A percentile compares a stretch with the other conserved stretches of the same genome.
Conservation (phyloP, 352 stramenopile genomes). For the Phytophthora ramorum region DNA sequence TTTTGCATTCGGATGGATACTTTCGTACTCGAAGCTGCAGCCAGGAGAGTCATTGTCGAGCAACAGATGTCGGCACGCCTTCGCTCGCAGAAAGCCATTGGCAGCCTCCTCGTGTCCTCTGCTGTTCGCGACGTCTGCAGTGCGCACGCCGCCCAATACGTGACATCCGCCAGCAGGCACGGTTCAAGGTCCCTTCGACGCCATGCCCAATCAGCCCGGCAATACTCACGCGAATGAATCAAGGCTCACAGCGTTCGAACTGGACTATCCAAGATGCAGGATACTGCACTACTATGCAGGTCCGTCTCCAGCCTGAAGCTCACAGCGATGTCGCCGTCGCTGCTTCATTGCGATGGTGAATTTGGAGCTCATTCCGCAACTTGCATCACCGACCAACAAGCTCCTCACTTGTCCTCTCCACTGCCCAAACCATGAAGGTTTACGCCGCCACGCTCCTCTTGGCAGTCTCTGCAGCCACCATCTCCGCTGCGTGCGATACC, state of each 20-base stretch:
- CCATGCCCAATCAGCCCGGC: slow-evolving; percentile 11
- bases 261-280: not conserved
- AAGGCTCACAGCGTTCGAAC: not conserved
- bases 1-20: not conserved
- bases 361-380: slow-evolving; percentile 7
- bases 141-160: not conserved
- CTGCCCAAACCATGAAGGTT: slow-evolving; percentile 14
- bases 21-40: not conserved
- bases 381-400: slow-evolving; percentile 1
- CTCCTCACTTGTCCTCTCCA: not conserved
- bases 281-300: not conserved
- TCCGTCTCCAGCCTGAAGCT: not conserved
- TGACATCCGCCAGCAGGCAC: slow-evolving; percentile 14
- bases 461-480: not conserved
- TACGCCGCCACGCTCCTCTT: slow-evolving; percentile 4
- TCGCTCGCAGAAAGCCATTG: not conserved
- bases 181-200: slow-evolving; percentile 1
- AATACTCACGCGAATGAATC: slow-evolving; percentile 11
- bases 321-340: not conserved
- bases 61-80: not conserved
- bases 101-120: not conserved
- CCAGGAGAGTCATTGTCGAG: not conserved
- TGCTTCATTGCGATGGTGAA: slow-evolving; percentile 2
- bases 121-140: not conserved
- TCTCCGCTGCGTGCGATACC: slow-evolving; percentile 20